A percentile compares a stretch with the other conserved stretches of the same genome.
Evolutionary conservation across 2,329 filamentous ascomycete species (phyloP).

Genomic region (Phaeosphaeriaceae sp.): DNA sequence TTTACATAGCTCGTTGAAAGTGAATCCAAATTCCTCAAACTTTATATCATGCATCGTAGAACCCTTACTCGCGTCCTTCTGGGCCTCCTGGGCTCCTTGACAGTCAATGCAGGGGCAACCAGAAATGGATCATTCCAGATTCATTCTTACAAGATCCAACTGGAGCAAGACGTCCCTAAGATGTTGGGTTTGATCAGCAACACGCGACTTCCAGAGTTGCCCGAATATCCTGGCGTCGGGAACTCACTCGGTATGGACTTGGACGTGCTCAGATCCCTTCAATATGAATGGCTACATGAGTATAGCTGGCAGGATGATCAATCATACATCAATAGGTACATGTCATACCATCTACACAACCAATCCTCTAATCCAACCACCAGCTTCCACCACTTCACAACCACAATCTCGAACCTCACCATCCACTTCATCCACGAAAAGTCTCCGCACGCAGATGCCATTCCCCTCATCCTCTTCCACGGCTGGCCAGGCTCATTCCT

Average conservation of each 20-base stretch:
- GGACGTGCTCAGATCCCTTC: neutral
- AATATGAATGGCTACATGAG: neutral
- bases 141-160: neutral
- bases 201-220: neutral
- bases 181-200: neutral
- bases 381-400: neutral
- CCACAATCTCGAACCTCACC: constrained; percentile 19
- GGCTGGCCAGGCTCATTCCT: constrained; percentile 64
- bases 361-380: neutral
- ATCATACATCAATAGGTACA: neutral
- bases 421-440: constrained; percentile 65
- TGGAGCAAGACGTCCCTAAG: neutral
- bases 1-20: neutral
- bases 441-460: constrained; percentile 58
- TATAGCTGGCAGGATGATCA: neutral
- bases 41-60: neutral
- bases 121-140: neutral
- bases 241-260: neutral
- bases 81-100: neutral
- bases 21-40: neutral
- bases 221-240: neutral
- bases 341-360: neutral
- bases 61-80: neutral
- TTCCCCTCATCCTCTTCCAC: constrained; percentile 62
- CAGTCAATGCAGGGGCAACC: neutral